Conservation (phyloP, 495 filamentous ascomycete genomes). For the Aspergillus ellipticus region DNA sequence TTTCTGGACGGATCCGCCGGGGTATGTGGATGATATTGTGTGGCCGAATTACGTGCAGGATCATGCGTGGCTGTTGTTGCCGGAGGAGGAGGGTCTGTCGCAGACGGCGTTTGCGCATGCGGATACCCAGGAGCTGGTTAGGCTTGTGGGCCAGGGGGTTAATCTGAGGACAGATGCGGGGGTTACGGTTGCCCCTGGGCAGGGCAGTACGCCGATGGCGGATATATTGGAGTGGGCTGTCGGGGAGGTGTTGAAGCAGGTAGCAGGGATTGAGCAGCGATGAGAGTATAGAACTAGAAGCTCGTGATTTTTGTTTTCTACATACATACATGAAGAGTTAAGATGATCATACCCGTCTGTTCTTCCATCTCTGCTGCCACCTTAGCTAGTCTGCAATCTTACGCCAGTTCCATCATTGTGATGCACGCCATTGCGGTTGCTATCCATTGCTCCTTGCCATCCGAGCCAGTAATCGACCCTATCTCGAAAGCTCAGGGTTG, state of each 20-base stretch:
- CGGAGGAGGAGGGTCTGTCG: slow-evolving; percentile 42
- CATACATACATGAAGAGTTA: background rate
- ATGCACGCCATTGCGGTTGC: background rate
- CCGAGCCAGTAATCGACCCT: slow-evolving; percentile 36
- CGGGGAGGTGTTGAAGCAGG: slow-evolving; percentile 33
- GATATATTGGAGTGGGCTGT: slow-evolving; percentile 44
- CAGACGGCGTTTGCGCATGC: slow-evolving; percentile 28
- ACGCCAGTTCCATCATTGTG: background rate
- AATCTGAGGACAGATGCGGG: slow-evolving; percentile 35
- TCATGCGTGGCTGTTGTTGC: slow-evolving; percentile 72
- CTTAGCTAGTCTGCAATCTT: background rate
- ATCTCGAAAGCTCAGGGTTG: slow-evolving; percentile 19
- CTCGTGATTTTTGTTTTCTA: background rate
- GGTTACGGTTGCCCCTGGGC: slow-evolving; percentile 36
- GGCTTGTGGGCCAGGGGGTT: slow-evolving; percentile 29
- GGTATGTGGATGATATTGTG: slow-evolving; percentile 90
- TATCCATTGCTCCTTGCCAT: slow-evolving; percentile 30
- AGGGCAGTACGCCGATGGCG: slow-evolving; percentile 30
- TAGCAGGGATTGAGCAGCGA: background rate
- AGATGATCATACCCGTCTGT: background rate
- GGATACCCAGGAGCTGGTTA: slow-evolving; percentile 25
- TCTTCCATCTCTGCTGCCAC: background rate
- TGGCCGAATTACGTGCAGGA: slow-evolving; percentile 87
- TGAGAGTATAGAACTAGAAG: background rate
- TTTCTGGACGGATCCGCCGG: slow-evolving; percentile 91